phyloP scores from a whole-genome alignment of 129 eudicot species.

The Flaveria robusta region DNA sequence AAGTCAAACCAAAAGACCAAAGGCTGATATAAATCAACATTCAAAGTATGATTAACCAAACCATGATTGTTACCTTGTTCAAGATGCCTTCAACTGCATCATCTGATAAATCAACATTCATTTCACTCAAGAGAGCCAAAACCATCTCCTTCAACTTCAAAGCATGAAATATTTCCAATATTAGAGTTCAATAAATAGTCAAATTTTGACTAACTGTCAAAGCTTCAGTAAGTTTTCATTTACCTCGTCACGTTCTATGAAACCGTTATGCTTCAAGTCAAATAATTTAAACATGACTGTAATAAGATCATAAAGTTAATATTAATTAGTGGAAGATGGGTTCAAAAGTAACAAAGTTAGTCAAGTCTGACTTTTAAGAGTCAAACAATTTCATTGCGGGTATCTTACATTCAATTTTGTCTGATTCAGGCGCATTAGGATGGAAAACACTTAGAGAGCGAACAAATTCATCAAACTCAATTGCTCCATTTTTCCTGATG shows the following conservation, averaged over 20 bases:
- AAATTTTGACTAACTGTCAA: slow-evolving; percentile 16
- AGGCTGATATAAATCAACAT: not conserved
- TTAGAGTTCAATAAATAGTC: slow-evolving; percentile 28
- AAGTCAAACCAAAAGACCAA: not conserved
- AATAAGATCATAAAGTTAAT: slow-evolving; percentile 24
- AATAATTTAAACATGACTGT: slow-evolving; percentile 78
- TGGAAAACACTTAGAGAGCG: slow-evolving; percentile 78
- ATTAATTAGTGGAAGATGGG: not conserved
- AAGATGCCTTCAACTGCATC: slow-evolving; percentile 70
- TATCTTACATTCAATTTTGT: slow-evolving; percentile 71
- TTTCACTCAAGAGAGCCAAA: slow-evolving; percentile 61
- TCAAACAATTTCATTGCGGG: slow-evolving; percentile 7
- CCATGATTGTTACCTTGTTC: slow-evolving; percentile 56
- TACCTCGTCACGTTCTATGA: slow-evolving; percentile 87
- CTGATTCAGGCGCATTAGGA: slow-evolving; percentile 67
- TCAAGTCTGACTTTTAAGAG: slow-evolving; percentile 1
- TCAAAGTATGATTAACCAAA: too few species aligned
- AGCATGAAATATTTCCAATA: not conserved
- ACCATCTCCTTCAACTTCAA: slow-evolving; percentile 81
- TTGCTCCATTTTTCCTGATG: slow-evolving; percentile 68
- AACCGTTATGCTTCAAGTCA: slow-evolving; percentile 71
- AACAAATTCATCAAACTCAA: slow-evolving; percentile 85
- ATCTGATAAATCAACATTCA: slow-evolving; percentile 53
- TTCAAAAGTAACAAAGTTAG: not conserved
- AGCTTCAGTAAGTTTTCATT: slow-evolving; percentile 21